phyloP scores from a whole-genome alignment of 2,329 filamentous ascomycete species.

The Diplocarpon mali region DNA sequence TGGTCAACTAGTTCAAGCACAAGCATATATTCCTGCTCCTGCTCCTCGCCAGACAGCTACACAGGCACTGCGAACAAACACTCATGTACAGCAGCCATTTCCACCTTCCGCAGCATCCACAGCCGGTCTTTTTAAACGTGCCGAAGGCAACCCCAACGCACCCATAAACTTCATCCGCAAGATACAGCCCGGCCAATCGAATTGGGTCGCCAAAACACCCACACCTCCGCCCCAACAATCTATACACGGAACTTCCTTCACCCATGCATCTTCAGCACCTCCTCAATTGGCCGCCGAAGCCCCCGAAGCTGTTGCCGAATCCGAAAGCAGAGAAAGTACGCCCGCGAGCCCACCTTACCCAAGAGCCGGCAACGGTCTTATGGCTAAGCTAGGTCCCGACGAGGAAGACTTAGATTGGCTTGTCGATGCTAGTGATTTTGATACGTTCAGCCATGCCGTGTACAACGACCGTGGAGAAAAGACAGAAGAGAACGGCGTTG shows the following conservation, averaged over 20 bases:
- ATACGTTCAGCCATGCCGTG: constrained; percentile 27
- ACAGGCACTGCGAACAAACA: constrained; percentile 14
- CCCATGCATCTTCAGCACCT: constrained; percentile 18
- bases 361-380: constrained; percentile 49
- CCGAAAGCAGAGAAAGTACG: constrained; percentile 36
- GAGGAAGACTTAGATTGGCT: constrained; percentile 50
- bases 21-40: constrained; percentile 10
- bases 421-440: constrained; percentile 39
- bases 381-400: constrained; percentile 39
- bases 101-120: constrained; percentile 26
- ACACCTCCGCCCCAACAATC: constrained; percentile 46
- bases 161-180: constrained; percentile 33
- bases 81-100: constrained; percentile 21
- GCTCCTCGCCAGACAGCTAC: constrained; percentile 5
- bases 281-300: constrained; percentile 16
- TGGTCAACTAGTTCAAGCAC: constrained; percentile 8
- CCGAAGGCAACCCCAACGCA: constrained; percentile 29
- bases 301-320: constrained; percentile 11
- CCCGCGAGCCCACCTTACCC: constrained; percentile 51
- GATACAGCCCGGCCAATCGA: constrained; percentile 18
- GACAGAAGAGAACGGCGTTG: constrained; percentile 18
- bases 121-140: constrained; percentile 27
- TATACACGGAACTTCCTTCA: constrained; percentile 5
- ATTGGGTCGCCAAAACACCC: constrained; percentile 38
- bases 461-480: constrained; percentile 22